Percentiles rank a stretch among this genome's conserved stretches.
Conservation (phyloP, 2,329 filamentous ascomycete genomes). For the Byssoonygena ceratinophila region DNA sequence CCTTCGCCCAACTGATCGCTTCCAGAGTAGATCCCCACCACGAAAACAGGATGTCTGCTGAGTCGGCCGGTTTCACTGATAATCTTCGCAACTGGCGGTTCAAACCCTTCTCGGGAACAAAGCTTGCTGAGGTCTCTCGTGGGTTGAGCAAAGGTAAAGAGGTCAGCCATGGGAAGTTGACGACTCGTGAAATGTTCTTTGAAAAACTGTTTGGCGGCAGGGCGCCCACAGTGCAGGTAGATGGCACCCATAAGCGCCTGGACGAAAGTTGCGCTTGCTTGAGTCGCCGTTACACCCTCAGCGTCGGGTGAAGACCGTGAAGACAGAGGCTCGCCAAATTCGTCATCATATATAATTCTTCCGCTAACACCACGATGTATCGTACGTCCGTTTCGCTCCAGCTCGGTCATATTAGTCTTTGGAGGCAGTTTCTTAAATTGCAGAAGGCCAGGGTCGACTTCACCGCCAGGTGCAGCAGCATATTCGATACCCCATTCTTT, state of each 20-base stretch:
- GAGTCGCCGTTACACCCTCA: conserved; percentile 40
- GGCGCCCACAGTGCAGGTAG: conserved; percentile 72
- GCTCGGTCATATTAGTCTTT: conserved; percentile 31
- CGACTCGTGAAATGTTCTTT: conserved; percentile 71
- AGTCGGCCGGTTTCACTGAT: conserved; percentile 81
- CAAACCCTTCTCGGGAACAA: conserved; percentile 82
- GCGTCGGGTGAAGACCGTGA: conserved; percentile 19
- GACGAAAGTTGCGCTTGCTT: conserved; percentile 65
- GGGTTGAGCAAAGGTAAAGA: conserved; percentile 79
- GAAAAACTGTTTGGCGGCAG: conserved; percentile 72
- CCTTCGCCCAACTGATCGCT: conserved; percentile 86
- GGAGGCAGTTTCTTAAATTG: conserved; percentile 56
- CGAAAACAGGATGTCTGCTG: conserved; percentile 77
- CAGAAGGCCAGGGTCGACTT: conserved; percentile 83
- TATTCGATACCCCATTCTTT: conserved; percentile 84
- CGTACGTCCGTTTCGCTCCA: conserved; percentile 31
- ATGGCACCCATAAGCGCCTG: conserved; percentile 73
- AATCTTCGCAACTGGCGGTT: conserved; percentile 72
- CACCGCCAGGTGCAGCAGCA: conserved; percentile 74
- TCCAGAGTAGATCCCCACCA: conserved; percentile 89
- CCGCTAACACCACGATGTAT: conserved; percentile 59
- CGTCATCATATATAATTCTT: conserved; percentile 69
- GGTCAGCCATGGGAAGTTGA: conserved; percentile 59
- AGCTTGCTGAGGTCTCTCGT: conserved; percentile 72
- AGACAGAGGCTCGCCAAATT: conserved; percentile 61